Conservation (phyloP, 108 stramenopile species). For the Mayamaea pseudoterrestris region DNA sequence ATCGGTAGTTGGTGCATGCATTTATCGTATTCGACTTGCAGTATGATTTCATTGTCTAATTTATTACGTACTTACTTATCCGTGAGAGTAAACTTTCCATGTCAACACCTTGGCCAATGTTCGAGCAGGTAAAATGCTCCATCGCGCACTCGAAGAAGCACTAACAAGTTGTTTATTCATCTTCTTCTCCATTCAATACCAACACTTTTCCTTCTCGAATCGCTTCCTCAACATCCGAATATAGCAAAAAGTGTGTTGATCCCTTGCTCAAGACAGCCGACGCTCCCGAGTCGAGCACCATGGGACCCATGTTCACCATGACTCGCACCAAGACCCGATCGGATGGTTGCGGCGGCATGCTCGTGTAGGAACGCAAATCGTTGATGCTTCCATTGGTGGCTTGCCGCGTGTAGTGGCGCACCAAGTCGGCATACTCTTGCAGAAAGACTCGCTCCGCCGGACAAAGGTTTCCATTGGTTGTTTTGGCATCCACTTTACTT, state of each 20-base stretch:
- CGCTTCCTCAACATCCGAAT: constrained; percentile 78
- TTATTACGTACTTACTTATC: no score
- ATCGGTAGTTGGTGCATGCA: no score
- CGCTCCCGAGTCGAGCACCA: constrained; percentile 54
- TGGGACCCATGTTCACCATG: constrained; percentile 33
- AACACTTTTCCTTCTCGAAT: constrained; percentile 72
- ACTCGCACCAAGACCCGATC: constrained; percentile 77
- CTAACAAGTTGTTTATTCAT: no score
- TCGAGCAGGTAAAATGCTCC: no score
- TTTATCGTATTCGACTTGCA: no score
- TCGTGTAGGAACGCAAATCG: constrained; percentile 40
- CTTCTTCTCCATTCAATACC: constrained; percentile 69
- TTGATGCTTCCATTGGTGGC: constrained; percentile 37
- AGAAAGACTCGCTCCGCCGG: constrained; percentile 20
- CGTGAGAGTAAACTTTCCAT: no score
- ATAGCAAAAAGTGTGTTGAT: constrained; percentile 73
- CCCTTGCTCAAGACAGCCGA: constrained; percentile 67
- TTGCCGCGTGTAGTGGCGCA: constrained; percentile 7
- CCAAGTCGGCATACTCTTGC: constrained; percentile 13
- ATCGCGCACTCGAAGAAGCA: no score
- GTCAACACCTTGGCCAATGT: no score
- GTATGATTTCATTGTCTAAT: no score
- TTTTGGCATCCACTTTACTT: neutral
- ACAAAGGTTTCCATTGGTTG: neutral
- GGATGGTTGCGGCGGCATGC: constrained; percentile 56